Evolutionary conservation across 2,329 filamentous ascomycete genomes (phyloP), one percentile per base, ranked within the genome.

Genomic region (Westerdykella aurantiaca): DNA sequence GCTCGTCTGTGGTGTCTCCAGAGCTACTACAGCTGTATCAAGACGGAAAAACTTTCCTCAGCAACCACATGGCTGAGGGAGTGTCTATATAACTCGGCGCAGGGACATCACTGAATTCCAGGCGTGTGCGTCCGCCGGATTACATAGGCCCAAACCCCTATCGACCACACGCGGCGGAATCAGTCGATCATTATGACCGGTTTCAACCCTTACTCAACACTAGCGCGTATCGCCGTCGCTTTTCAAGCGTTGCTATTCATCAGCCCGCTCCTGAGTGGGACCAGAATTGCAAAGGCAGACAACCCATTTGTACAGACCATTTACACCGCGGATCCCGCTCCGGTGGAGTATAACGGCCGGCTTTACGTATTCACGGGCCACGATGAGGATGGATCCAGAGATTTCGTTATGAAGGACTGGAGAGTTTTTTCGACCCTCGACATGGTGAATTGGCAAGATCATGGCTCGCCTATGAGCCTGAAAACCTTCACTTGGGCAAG

Each of bases 381-480:
- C 34, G 50, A 53, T 34, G 50, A 53, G 39, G 48, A 53, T 38
- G 48, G 46, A 17, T 47, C 48, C 7, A 49, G 31, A 23, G 45
- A 42, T 16, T 53, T 43, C 46, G 43, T 45, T 33, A 51, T 51
- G 48, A 42, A 43, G 16, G 46, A 53, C 41, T 53, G 50, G 50
- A 46, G 45, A 29, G 37, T 49, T 22, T 53, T 41, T 31, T 46
- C 48, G 12, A 43, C 50, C 12, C 31, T 44, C 4, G 50, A 53
- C 41, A 53, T 53, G 50, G 46, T 37, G 17, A 53, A 53, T 34
- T 53, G 48, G 50, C 48, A 47, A 34, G 50, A 53, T 37, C 50
- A 51, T 37, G 50, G 50, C 38, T 47, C 46, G 13, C 37, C 44
- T 11, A 42, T 50, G 43, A 46, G 38, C 40, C 34, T 52, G 34